Conservation (phyloP, 2,329 filamentous ascomycete genomes). For the Aspergillus udagawae region DNA sequence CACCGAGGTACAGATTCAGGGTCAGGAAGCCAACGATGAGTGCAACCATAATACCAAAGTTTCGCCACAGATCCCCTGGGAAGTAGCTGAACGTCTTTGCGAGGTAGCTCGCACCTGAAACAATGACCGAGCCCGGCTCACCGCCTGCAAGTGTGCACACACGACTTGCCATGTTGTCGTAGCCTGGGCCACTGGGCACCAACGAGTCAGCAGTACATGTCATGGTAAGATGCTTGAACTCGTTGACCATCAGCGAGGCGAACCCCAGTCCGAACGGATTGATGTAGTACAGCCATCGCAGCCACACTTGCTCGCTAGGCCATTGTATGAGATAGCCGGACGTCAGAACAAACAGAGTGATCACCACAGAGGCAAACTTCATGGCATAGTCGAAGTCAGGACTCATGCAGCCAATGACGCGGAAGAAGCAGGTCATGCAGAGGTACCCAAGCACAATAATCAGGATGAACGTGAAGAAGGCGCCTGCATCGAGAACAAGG, state of each 20-base stretch:
- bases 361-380: conserved; percentile 73
- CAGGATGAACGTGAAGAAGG: conserved; percentile 74
- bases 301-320: conserved; percentile 67
- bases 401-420: conserved; percentile 69
- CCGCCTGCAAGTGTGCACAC: conserved; percentile 78
- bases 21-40: conserved; percentile 33
- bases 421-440: conserved; percentile 73
- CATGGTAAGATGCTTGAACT: conserved; percentile 67
- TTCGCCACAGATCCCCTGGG: conserved; percentile 66
- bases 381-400: conserved; percentile 83
- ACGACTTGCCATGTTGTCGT: conserved; percentile 68
- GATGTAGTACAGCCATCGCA: conserved; percentile 76
- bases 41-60: conserved; percentile 39
- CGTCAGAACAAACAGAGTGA: conserved; percentile 77
- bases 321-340: conserved; percentile 83
- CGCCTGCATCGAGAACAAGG: conserved; percentile 63
- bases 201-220: conserved; percentile 65
- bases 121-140: conserved; percentile 56
- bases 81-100: conserved; percentile 64
- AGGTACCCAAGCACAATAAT: conserved; percentile 66
- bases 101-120: conserved; percentile 68
- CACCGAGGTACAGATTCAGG: conserved; percentile 38
- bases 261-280: conserved; percentile 74
- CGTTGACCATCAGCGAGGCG: conserved; percentile 77
- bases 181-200: conserved; percentile 66